Evolutionary conservation across 192 early-diverging fungal genomes (phyloP), one percentile per base, ranked within the genome.

Genomic region (Tieghemiomyces parasiticus): DNA sequence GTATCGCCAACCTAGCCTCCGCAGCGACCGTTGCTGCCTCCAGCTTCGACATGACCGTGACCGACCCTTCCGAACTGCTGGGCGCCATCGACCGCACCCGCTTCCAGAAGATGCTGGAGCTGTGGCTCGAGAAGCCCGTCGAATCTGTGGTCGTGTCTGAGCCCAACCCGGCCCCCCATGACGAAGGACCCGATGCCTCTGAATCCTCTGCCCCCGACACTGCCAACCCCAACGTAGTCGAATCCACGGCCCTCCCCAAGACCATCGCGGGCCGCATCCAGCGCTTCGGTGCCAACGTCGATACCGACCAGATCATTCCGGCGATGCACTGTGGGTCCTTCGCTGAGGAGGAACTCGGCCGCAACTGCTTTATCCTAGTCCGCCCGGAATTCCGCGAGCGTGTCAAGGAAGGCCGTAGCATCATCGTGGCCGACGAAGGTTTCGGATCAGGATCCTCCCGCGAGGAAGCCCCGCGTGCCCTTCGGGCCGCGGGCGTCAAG

Each of bases 1-100:
- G 81, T 33, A 88, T 88, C 50, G 86, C 76, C 54, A 88, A 88
- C 69, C 73, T 88, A 29, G 77, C 81, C 24, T 85, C 83, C n/a
- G 86, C 86, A 16, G 82, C 86, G 42, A 85, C 84, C 20, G 86
- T 88, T 20, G 86, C 86, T 22, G 86, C 84, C 2, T 88, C 86
- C 8, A 79, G 78, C 29, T 88, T 88, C 63, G 75, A 71, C 73
- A 88, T 88, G 85, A 73, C 72, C 63, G 68, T 84, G 33, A 74
- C 77, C 38, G 81, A 85, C 66, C 85, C 85, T 22, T 71, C 74
- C 54, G 81, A 78, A 48, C 76, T 88, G 28, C 62, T 88, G 32
- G 78, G 82, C 64, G 60, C 64, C 34, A 81, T 88, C 35, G 85
- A 88, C 69, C 73, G 54, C 63, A 67, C 64, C 4, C 73, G 78